Percentiles rank a stretch among this genome's conserved stretches.
Conservation (phyloP, 2,329 filamentous ascomycete species). For the Stagonosporopsis rhizophila region DNA sequence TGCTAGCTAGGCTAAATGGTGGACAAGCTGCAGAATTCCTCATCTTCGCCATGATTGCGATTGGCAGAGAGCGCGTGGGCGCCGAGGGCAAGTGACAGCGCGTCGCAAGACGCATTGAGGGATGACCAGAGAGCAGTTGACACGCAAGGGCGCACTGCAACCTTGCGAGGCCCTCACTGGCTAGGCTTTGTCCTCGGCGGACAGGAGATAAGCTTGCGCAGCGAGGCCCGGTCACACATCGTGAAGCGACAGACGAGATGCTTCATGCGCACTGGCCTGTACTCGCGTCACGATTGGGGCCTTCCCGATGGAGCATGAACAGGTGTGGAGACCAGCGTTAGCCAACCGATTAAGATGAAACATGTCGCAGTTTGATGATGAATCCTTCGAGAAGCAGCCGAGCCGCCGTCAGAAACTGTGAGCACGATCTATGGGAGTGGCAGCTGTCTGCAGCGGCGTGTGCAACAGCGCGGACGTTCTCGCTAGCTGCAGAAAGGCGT, state of each 20-base stretch:
- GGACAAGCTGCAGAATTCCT: conserved; percentile 27
- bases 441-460: conserved; percentile 11
- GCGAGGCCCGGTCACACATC: conserved; percentile 9
- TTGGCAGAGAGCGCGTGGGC: conserved; percentile 25
- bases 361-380: conserved; percentile 17
- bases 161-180: conserved; percentile 8
- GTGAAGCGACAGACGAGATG: conserved; percentile 3
- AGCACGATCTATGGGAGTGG: conserved; percentile 13
- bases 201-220: conserved; percentile 11
- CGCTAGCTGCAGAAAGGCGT: conserved; percentile 8
- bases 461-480: conserved; percentile 5
- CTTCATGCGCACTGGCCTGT: conserved; percentile 14
- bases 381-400: conserved; percentile 13
- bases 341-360: conserved; percentile 17
- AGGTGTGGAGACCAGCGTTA: conserved; percentile 8
- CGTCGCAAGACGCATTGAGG: conserved; percentile 24
- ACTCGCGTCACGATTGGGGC: neutral
- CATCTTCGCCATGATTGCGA: conserved; percentile 26
- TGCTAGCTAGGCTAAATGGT: conserved; percentile 20
- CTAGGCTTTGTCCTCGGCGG: conserved; percentile 3
- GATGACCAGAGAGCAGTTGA: conserved; percentile 23
- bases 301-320: conserved; percentile 20
- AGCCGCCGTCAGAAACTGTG: conserved; percentile 8
- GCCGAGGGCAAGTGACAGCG: conserved; percentile 13
- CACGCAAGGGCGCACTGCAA: conserved; percentile 29